Conservation (phyloP, 2,329 filamentous ascomycete species). For the Neopestalotiopsis clavispora region DNA sequence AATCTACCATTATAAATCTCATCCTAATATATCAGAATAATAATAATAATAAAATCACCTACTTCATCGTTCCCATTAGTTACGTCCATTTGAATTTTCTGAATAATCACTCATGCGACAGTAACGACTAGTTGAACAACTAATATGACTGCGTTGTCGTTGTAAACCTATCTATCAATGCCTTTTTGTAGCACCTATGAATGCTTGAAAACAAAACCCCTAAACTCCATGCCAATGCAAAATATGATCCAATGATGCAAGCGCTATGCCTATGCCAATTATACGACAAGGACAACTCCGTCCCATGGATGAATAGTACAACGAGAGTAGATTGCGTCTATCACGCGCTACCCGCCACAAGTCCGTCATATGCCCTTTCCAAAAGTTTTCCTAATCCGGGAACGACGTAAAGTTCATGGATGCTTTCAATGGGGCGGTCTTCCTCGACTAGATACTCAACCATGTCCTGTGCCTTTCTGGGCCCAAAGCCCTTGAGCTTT, state of each 20-base stretch:
- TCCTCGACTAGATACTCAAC: conserved; percentile 59
- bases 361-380: conserved; percentile 59
- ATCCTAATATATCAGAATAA: no score
- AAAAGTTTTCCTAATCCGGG: conserved; percentile 64
- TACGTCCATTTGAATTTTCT: no score
- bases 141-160: neutral
- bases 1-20: no score
- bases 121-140: neutral
- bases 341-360: conserved; percentile 33
- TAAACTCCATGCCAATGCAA: conserved; percentile 32
- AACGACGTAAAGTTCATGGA: conserved; percentile 57
- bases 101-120: neutral
- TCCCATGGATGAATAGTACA: neutral
- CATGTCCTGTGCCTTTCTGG: conserved; percentile 70
- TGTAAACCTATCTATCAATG: neutral
- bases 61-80: no score
- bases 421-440: conserved; percentile 49
- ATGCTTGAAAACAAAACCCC: conserved; percentile 9
- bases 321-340: neutral
- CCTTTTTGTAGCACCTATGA: neutral
- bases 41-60: no score
- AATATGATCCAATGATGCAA: conserved; percentile 6
- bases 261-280: neutral
- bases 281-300: conserved; percentile 5
- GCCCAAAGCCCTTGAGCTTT: conserved; percentile 71